phyloP scores from a whole-genome alignment of 345 rosid species.

The Euclidium syriacum region DNA sequence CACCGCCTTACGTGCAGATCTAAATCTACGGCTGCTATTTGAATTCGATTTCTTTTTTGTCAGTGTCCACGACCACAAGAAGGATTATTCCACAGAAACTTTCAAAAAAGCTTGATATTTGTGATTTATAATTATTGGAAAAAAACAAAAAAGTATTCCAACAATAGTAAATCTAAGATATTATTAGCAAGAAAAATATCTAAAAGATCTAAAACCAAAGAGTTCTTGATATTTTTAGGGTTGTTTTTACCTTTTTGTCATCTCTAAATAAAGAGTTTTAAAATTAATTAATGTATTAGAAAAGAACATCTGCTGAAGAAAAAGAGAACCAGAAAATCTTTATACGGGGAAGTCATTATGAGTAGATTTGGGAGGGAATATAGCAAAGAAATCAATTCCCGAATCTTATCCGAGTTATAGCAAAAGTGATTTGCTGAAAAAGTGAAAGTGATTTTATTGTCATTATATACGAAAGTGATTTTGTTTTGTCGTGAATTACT shows the following conservation, averaged over 20 bases:
- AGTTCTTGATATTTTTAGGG: too few relatives aligned
- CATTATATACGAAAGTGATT: too few relatives aligned
- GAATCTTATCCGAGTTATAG: not conserved
- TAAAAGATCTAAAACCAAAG: too few relatives aligned
- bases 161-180: not conserved
- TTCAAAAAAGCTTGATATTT: too few relatives aligned
- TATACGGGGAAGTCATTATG: not conserved
- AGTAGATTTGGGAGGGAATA: not conserved
- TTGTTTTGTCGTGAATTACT: too few relatives aligned
- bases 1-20: constrained; percentile 1
- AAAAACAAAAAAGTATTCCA: too few relatives aligned
- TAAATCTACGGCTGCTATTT: constrained; percentile 13
- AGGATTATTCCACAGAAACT: too few relatives aligned
- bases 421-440: not conserved
- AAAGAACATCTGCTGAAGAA: not conserved
- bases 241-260: not conserved
- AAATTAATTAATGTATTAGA: not conserved
- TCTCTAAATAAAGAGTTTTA: not conserved
- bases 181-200: not conserved
- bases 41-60: too few relatives aligned
- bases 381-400: not conserved
- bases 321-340: not conserved
- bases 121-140: too few relatives aligned
- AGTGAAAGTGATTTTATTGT: not conserved
- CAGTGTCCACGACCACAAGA: too few relatives aligned